phyloP scores from a whole-genome alignment of 805 yeast species.

The Yarrowia hollandica region DNA sequence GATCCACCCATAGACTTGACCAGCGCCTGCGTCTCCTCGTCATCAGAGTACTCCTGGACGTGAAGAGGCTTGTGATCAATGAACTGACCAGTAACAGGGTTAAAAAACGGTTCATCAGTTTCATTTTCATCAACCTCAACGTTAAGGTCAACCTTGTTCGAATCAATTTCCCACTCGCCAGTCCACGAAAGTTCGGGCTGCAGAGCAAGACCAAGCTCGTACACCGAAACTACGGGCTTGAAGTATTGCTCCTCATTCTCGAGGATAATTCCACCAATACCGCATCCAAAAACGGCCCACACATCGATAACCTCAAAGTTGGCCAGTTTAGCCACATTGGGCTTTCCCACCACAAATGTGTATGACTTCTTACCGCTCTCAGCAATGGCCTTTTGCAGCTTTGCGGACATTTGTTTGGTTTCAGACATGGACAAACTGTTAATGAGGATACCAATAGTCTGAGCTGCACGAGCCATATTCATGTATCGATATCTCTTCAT shows the following conservation, averaged over 20 bases:
- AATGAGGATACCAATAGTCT: conserved; percentile 86
- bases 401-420: conserved; percentile 65
- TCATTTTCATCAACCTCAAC: conserved; percentile 41
- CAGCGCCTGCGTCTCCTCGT: conserved; percentile 37
- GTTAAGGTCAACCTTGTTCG: conserved; percentile 49
- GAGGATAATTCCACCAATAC: conserved; percentile 85
- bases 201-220: conserved; percentile 81
- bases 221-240: conserved; percentile 91
- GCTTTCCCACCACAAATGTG: conserved; percentile 94
- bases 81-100: conserved; percentile 81
- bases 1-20: conserved; percentile 55
- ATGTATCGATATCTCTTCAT: conserved; percentile 82
- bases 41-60: conserved; percentile 50
- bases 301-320: conserved; percentile 91
- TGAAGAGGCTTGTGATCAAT: conserved; percentile 63
- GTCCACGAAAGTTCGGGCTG: conserved; percentile 80
- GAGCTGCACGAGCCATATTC: conserved; percentile 87
- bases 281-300: conserved; percentile 95
- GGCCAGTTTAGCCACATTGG: conserved; percentile 94
- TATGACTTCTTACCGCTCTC: conserved; percentile 88
- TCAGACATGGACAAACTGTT: conserved; percentile 83
- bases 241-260: conserved; percentile 70
- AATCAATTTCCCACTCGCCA: conserved; percentile 89
- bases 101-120: conserved; percentile 66
- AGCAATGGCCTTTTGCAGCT: conserved; percentile 59